Base-by-base conservation (phyloP, 257 asterid species). In the Plantago ovata region DNA sequence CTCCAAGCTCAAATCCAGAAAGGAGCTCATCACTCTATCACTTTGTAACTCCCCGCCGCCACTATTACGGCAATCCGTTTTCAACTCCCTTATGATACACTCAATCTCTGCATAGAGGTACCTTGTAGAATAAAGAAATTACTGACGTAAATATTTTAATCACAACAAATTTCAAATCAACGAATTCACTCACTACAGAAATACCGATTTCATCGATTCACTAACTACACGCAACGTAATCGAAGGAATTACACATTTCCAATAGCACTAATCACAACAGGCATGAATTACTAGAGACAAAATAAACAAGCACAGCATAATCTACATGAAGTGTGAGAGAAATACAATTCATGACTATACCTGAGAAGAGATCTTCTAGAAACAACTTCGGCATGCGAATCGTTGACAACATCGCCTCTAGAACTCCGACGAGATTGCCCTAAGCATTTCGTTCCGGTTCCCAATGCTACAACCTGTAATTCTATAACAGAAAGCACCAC, bases 391-490 rank as follows among this genome's bases (percentile, higher is more conserved):
- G 98, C 97, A 62, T 93, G 98, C 10, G 98, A 86, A 72, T 89
- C 96, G 68, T 89, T 89, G 14, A 89, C 86, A 40, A 85, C 94
- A 47, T 92, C 97, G 36, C 98, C 97, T 20, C 62, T 72, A 11
- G 65, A 72, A 60, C 82, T 82, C 78, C 86, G 77, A 62, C 84
- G 77, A 48, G 89, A 72, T 19, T 68, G 75, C 63, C 95, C 97
- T 5, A 89, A 62, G 75, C 98, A 93, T 68, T 93, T 88, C 36
- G 98, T 93, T 45, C 97, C 98, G 58, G 98, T 93, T 23, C 95
- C 98, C 77, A 93, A 15, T 13, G 97, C 83, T 73, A 84, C 81
- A 66, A 93, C 96, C 52, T 71, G 78, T 51, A 89, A 56, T 45
- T 81, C 98, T 88, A 51, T 14, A 23, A 51, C 56, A 44, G 13